A percentile compares a stretch with the other conserved stretches of the same genome.
Conservation (phyloP, 2,329 filamentous ascomycete genomes). For the Coleophoma crateriformis region DNA sequence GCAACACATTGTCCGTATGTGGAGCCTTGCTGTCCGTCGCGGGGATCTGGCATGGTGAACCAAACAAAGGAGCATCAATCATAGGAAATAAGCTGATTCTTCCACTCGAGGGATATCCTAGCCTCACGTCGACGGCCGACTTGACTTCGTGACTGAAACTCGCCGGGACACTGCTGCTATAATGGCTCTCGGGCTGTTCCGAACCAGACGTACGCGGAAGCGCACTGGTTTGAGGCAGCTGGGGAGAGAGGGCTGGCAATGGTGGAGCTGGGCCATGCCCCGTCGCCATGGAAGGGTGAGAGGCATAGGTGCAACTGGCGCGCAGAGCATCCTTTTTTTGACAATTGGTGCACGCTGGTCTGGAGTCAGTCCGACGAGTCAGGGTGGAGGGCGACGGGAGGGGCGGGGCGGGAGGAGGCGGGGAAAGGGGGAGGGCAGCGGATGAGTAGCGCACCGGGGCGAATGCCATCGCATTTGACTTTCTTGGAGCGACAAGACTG, state of each 20-base stretch:
- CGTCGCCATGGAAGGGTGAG: too few relatives aligned
- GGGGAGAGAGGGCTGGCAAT: too few relatives aligned
- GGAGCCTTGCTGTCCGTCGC: neutral
- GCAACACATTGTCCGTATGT: constrained; percentile 29
- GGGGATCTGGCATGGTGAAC: neutral
- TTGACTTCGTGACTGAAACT: neutral
- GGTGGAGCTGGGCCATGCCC: too few relatives aligned
- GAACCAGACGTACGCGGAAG: neutral
- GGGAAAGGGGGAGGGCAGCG: neutral
- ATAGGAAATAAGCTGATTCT: neutral
- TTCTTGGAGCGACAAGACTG: constrained; percentile 35
- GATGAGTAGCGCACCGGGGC: constrained; percentile 25
- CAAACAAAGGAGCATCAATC: constrained; percentile 1
- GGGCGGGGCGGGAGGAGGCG: too few relatives aligned
- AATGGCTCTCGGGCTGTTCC: neutral
- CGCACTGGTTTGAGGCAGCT: too few relatives aligned
- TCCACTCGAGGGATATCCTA: neutral
- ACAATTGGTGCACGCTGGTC: constrained; percentile 20
- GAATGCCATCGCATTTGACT: constrained; percentile 35
- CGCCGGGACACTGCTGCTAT: neutral
- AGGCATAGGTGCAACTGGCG: constrained; percentile 23
- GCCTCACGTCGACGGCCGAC: neutral
- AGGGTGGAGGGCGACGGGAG: neutral
- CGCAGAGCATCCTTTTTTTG: constrained; percentile 23
- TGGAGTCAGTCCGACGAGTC: neutral